Conservation (phyloP, 495 filamentous ascomycete genomes). For the Podospora comata region DNA sequence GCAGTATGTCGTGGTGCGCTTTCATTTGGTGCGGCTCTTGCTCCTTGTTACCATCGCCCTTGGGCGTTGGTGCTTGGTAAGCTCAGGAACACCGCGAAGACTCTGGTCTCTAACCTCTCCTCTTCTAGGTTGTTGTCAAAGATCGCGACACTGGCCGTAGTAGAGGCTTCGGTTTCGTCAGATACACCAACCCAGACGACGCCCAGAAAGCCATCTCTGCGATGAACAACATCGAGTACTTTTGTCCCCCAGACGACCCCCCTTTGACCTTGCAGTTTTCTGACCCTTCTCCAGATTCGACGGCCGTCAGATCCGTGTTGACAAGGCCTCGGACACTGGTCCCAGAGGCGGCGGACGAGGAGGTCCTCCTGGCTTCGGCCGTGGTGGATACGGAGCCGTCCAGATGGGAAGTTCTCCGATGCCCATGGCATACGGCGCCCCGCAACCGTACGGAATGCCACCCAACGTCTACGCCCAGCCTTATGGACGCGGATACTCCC, state of each 20-base stretch:
- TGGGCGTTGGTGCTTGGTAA: neutral
- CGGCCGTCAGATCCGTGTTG: slow-evolving; percentile 91
- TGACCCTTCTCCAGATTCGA: slow-evolving; percentile 68
- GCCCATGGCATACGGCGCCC: slow-evolving; percentile 37
- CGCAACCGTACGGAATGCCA: slow-evolving; percentile 33
- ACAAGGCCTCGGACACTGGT: slow-evolving; percentile 84
- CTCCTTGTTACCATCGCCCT: slow-evolving; percentile 1
- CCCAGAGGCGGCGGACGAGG: slow-evolving; percentile 53
- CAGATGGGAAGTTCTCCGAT: slow-evolving; percentile 28
- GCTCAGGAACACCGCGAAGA: neutral
- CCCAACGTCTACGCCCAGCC: slow-evolving; percentile 28
- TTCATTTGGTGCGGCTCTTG: slow-evolving; percentile 18
- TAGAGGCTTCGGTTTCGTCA: slow-evolving; percentile 96
- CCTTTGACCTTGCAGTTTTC: slow-evolving; percentile 4
- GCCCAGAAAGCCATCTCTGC: slow-evolving; percentile 73
- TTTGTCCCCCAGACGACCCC: slow-evolving; percentile 1
- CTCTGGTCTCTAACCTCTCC: slow-evolving; percentile 23
- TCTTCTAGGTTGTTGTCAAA: slow-evolving; percentile 84
- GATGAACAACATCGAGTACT: slow-evolving; percentile 96
- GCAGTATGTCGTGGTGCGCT: slow-evolving; percentile 62
- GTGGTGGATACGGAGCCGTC: slow-evolving; percentile 33
- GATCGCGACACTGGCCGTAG: slow-evolving; percentile 94
- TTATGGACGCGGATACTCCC: slow-evolving; percentile 32
- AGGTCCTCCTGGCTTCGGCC: slow-evolving; percentile 32
- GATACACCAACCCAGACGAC: slow-evolving; percentile 76